Evolutionary conservation across 345 rosid genomes (phyloP).

Genomic region (Aquilaria yunnanensis): DNA sequence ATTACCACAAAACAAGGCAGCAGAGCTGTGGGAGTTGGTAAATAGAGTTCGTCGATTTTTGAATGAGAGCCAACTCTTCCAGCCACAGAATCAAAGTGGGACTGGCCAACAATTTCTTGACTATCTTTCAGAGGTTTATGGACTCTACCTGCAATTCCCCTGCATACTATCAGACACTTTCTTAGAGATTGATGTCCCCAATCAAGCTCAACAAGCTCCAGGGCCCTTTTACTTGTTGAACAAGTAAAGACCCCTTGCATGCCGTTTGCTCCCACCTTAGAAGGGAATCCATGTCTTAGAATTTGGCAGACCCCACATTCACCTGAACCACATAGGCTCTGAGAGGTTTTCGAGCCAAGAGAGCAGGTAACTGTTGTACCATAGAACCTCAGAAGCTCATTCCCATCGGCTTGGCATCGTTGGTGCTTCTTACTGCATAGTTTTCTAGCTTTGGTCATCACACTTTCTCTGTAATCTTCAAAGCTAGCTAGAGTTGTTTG

Average conservation of each 20-base stretch:
- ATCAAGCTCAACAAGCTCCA: slow-evolving; percentile 26
- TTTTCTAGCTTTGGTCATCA: slow-evolving; percentile 50
- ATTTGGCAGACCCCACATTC: slow-evolving; percentile 51
- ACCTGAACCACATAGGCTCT: slow-evolving; percentile 34
- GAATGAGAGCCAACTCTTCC: slow-evolving; percentile 31
- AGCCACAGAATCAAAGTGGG: slow-evolving; percentile 66
- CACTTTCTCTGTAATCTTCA: slow-evolving; percentile 56
- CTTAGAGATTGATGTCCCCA: slow-evolving; percentile 7
- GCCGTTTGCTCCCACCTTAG: slow-evolving; percentile 20
- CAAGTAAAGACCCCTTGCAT: slow-evolving; percentile 41
- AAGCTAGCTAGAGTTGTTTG: slow-evolving; percentile 43
- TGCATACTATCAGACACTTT: slow-evolving; percentile 53
- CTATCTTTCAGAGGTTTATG: slow-evolving; percentile 36
- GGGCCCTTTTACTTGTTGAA: slow-evolving; percentile 44
- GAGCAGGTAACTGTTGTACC: slow-evolving; percentile 45
- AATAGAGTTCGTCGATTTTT: slow-evolving; percentile 46
- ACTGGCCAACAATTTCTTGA: slow-evolving; percentile 24
- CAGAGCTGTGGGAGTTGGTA: slow-evolving; percentile 51
- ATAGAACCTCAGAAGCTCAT: slow-evolving; percentile 61
- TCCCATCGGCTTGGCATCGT: slow-evolving; percentile 76
- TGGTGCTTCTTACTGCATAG: slow-evolving; percentile 38
- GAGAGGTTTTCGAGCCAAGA: slow-evolving; percentile 33
- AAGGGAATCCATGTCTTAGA: slow-evolving; percentile 45
- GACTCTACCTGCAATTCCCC: slow-evolving; percentile 71
- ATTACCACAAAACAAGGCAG: slow-evolving; percentile 72